Base-by-base conservation (phyloP, 306 rosid species). In the Pyrus communis region DNA sequence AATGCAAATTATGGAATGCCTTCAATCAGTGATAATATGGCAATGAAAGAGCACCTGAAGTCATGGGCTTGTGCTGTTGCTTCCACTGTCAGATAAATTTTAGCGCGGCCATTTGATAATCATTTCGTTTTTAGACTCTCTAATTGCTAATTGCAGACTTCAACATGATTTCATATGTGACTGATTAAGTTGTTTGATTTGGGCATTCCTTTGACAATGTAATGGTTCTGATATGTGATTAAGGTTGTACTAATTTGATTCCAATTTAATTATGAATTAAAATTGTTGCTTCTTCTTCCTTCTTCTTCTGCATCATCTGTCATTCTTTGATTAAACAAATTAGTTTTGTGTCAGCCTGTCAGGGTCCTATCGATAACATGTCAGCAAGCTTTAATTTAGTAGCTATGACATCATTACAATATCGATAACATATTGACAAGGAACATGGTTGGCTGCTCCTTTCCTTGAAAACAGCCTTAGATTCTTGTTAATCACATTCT, bases 51-150 rank as follows among this genome's bases (percentile, higher is more conserved):
- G 71, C 91, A 88, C 77, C 88, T 92, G 71, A 92, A 75, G 87
- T 78, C 86, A 28, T 88, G 97, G 97, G 97, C 96, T 73, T 75
- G 77, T 75, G 93, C 91, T 19, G 91, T 92, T 73, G 96, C 93
- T 28, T 87, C 85, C 79, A 69, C 76, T 81, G 85, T 92, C 80
- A 86, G 83, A 81, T 88, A 64, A 62, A 55, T 23, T 71, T 42
- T 42, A 1, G 3, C 0, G 0, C 45, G 3, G 12, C 3, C 3
- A 12, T 21, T 57, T 57, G 11, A n/a, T 22, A 19, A 57, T 5
- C 13, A 0, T 57, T 21, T n/a, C 3, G 19, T 15, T 49, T 49
- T 49, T 49, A 49, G 1, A 22, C 62, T 1, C 25, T 57, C 62
- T 57, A 57, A n/a, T 57, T 3, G 62, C 25, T 57, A 57, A 57